Percentiles rank a stretch among this genome's conserved stretches.
Conservation (phyloP, 192 early-diverging fungal species). For the Umbelopsis isabellina region DNA sequence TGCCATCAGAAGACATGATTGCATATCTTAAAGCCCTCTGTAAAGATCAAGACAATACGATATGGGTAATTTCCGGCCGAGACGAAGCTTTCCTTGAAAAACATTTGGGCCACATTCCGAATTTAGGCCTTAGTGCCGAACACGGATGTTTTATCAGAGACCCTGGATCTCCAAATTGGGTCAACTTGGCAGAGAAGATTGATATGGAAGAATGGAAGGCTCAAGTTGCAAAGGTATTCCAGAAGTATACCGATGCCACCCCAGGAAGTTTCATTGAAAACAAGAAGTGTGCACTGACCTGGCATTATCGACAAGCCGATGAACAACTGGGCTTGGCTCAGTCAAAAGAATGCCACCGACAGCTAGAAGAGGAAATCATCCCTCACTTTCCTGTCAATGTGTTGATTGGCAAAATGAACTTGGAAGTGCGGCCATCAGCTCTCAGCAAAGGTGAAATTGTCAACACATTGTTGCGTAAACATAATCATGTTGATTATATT, state of each 20-base stretch:
- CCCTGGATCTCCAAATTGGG: slow-evolving; percentile 73
- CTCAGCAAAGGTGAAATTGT: slow-evolving; percentile 98
- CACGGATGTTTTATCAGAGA: slow-evolving; percentile 95
- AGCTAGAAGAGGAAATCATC: slow-evolving; percentile 81
- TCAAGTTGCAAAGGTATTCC: slow-evolving; percentile 87
- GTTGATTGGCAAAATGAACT: slow-evolving; percentile 94
- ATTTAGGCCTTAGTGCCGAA: slow-evolving; percentile 88
- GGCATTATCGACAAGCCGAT: slow-evolving; percentile 85
- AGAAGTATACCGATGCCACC: slow-evolving; percentile 88
- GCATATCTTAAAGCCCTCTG: slow-evolving; percentile 67
- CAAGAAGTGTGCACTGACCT: slow-evolving; percentile 92
- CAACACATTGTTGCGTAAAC: slow-evolving; percentile 68
- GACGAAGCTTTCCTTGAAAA: slow-evolving; percentile 84
- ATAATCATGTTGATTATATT: slow-evolving; percentile 80
- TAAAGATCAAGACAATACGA: slow-evolving; percentile 78
- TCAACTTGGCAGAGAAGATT: slow-evolving; percentile 67
- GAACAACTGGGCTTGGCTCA: slow-evolving; percentile 31
- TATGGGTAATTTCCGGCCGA: slow-evolving; percentile 92
- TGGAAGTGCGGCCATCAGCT: slow-evolving; percentile 89
- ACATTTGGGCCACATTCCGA: slow-evolving; percentile 77
- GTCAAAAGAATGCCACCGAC: slow-evolving; percentile 90
- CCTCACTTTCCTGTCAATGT: slow-evolving; percentile 91
- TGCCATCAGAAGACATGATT: slow-evolving; percentile 85
- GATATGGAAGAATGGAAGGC: slow-evolving; percentile 87
- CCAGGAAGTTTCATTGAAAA: slow-evolving; percentile 91